Conservation (phyloP, 495 filamentous ascomycete genomes). For the Podospora pseudopauciseta region DNA sequence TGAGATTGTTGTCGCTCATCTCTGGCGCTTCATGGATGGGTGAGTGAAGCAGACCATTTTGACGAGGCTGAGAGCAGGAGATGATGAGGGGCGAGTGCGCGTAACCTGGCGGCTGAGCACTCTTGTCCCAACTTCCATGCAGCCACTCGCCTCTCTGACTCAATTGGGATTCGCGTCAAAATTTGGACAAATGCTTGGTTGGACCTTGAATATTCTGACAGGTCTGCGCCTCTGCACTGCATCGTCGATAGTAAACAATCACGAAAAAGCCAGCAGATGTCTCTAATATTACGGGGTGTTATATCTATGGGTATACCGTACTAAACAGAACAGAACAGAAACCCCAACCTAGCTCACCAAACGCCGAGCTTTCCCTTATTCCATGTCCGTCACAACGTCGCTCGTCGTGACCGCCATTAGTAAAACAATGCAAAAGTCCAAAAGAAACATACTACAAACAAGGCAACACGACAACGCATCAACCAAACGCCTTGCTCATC, state of each 20-base stretch:
- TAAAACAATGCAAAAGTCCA: background rate
- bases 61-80: background rate
- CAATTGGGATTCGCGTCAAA: no score
- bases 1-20: background rate
- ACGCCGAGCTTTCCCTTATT: no score
- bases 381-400: background rate
- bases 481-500: conserved; percentile 40
- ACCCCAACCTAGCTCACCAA: no score
- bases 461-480: background rate
- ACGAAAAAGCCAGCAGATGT: no score
- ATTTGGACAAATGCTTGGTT: no score
- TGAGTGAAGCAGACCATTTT: background rate
- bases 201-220: no score
- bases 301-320: background rate
- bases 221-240: no score
- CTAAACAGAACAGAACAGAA: background rate
- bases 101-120: no score
- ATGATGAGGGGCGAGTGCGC: background rate
- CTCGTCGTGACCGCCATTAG: background rate
- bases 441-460: background rate
- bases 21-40: background rate
- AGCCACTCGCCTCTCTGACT: no score
- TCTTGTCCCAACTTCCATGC: no score
- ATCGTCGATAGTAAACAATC: no score
- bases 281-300: background rate